Evolutionary conservation across 768 basidiomycete genomes (phyloP).

Genomic region (Suillus subalutaceus): DNA sequence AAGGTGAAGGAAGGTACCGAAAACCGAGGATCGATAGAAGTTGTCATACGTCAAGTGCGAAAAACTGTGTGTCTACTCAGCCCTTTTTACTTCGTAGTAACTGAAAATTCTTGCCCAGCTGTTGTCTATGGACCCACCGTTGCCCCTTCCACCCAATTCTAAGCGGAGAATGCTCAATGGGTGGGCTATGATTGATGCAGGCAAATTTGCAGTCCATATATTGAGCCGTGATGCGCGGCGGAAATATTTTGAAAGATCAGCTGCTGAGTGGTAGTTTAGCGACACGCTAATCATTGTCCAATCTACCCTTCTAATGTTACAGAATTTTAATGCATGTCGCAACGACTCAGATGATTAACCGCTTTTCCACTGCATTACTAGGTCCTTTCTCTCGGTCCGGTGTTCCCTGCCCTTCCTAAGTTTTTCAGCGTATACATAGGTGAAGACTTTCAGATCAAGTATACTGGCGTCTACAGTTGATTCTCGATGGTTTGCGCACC

Average conservation of each 20-base stretch:
- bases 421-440: too few relatives aligned
- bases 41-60: constrained; percentile 67
- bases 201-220: constrained; percentile 79
- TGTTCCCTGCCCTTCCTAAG: too few relatives aligned
- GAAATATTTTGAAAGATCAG: constrained; percentile 57
- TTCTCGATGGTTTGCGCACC: constrained; percentile 41
- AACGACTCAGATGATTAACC: background rate
- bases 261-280: constrained; percentile 29
- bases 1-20: constrained; percentile 88
- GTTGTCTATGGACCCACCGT: constrained; percentile 55
- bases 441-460: too few relatives aligned
- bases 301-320: background rate
- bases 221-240: constrained; percentile 66
- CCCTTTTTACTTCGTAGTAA: constrained; percentile 6
- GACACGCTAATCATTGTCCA: background rate
- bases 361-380: background rate
- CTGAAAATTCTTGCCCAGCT: constrained; percentile 44
- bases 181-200: constrained; percentile 86
- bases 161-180: constrained; percentile 65
- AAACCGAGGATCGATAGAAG: constrained; percentile 75
- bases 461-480: too few relatives aligned
- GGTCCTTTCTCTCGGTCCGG: constrained; percentile 8
- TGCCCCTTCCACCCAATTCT: constrained; percentile 64
- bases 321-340: background rate
- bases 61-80: constrained; percentile 58